Percentiles rank a stretch among this genome's conserved stretches.
These are phyloP conservation scores for Backusella luteola DNA, from an alignment of 192 early-diverging fungal species.

Conservation along the genomic window DNA sequence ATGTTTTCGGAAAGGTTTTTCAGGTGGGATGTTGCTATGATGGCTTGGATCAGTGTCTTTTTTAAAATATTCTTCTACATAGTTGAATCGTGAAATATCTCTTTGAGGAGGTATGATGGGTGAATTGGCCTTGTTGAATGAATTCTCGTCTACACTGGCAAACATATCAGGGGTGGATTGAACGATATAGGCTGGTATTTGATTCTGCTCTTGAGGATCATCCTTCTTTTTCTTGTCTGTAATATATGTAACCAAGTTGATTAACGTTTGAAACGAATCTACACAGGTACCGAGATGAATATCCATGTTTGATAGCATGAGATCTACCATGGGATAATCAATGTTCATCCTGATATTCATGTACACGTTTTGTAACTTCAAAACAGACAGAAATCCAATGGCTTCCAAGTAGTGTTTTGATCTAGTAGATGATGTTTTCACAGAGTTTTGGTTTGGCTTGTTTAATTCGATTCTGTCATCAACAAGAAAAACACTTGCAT, in stretches of 20 bases:
- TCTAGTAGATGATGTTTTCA: conserved; percentile 8
- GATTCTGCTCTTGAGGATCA: background rate
- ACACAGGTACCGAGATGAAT: conserved; percentile 57
- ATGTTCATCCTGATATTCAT: conserved; percentile 13
- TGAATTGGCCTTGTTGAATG: conserved; percentile 32
- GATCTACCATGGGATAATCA: background rate
- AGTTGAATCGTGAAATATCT: conserved; percentile 28
- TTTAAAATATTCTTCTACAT: conserved; percentile 49
- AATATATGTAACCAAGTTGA: conserved; percentile 48
- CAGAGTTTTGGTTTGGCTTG: conserved; percentile 22
- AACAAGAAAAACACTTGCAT: conserved; percentile 47
- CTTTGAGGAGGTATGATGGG: background rate
- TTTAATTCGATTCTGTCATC: conserved; percentile 40
- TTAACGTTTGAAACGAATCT: conserved; percentile 61
- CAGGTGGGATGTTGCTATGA: background rate
- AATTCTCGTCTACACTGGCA: conserved; percentile 51
- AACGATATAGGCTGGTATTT: background rate
- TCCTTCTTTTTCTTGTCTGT: conserved; percentile 7
- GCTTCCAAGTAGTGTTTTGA: conserved; percentile 21
- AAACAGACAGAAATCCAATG: conserved; percentile 1
- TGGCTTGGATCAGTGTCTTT: background rate
- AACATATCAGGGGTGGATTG: conserved; percentile 23
- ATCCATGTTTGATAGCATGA: conserved; percentile 23
- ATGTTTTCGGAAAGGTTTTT: conserved; percentile 22
- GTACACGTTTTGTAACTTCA: background rate